Base-by-base conservation (phyloP, 768 basidiomycete genomes). In the Erythrobasidium yunnanense region DNA sequence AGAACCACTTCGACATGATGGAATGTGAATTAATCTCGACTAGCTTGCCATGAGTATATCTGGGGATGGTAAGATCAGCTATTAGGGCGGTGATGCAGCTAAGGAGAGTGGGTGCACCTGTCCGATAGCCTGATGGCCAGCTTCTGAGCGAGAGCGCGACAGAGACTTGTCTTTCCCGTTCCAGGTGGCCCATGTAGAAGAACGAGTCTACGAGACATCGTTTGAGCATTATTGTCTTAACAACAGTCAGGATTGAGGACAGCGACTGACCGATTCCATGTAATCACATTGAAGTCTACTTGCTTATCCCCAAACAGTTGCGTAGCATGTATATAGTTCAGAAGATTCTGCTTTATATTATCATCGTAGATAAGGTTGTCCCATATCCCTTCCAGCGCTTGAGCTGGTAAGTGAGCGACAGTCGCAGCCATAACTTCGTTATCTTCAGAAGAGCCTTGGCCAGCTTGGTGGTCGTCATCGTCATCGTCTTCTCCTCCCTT, bases 1-100 rank as follows among this genome's bases (percentile, higher is more conserved):
- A 96, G 77, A 97, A 99, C 68, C 95, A 99, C 71, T 91, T 88
- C 17, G 90, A 92, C 75, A 99, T 97, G 17, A 99, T 81, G 1
- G 92, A 96, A 77, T 97, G 95, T 0, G 95, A 92, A 74, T 97
- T 97, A 73, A 99, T 95, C 76, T 99, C 95, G 49, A 99, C 82
- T 11, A 99, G 79, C 50, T 90, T 87, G 34, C 89, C 83, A 76
- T 87, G 82, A 0, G 86, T 79, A 74, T 95, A 99, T 27, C 91
- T 93, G 71, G 47, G 3, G 8, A 46, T 25, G 3, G n/a, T 23
- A 0, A 30, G 11, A 46, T 47, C 27, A 17, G 15, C 30, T 7
- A 1, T 15, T 23, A 15, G 20, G 20, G 18, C 20, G 70, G 23
- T 47, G 18, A 29, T 20, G 25, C 20, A 7, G n/a, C 50, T 32